A percentile compares a stretch with the other conserved stretches of the same genome.
phyloP scores from a whole-genome alignment of 306 rosid species.

The Mimosa pudica region DNA sequence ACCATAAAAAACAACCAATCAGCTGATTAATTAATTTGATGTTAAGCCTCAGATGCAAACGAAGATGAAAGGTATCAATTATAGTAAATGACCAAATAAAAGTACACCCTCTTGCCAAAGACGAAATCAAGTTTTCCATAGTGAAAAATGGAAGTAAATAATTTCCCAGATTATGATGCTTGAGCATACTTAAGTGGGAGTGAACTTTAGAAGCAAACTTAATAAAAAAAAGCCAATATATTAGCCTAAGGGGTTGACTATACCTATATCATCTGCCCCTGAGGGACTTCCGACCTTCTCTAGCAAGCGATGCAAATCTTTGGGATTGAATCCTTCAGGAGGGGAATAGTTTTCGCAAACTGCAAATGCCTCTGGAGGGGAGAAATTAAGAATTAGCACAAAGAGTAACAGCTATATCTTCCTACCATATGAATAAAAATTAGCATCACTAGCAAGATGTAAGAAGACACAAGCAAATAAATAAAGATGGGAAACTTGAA shows the following conservation, averaged over 20 bases:
- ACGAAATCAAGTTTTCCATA: neutral
- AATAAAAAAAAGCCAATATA: neutral
- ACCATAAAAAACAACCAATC: neutral
- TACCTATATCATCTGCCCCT: slow-evolving; percentile 88
- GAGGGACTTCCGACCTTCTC: slow-evolving; percentile 98
- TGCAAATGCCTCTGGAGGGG: slow-evolving; percentile 92
- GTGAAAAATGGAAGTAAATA: neutral
- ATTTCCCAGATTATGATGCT: neutral
- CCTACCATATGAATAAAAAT: slow-evolving; percentile 7
- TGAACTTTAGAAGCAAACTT: slow-evolving; percentile 14
- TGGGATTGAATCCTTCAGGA: slow-evolving; percentile 87
- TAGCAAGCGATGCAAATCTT: slow-evolving; percentile 81
- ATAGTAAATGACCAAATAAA: neutral
- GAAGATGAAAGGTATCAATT: neutral
- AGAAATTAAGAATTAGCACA: slow-evolving; percentile 30
- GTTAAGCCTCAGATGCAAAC: neutral
- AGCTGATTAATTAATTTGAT: neutral
- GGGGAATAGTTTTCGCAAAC: slow-evolving; percentile 95
- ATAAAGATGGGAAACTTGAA: slow-evolving; percentile 21
- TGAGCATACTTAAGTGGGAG: slow-evolving; percentile 1
- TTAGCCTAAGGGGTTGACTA: slow-evolving; percentile 18
- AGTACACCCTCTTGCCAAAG: neutral
- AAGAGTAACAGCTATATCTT: slow-evolving; percentile 15
- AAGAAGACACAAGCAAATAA: slow-evolving; percentile 12
- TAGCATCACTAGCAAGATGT: neutral